Evolutionary conservation across 2,329 filamentous ascomycete species (phyloP).

Genomic region (Cladorrhinum sp.): DNA sequence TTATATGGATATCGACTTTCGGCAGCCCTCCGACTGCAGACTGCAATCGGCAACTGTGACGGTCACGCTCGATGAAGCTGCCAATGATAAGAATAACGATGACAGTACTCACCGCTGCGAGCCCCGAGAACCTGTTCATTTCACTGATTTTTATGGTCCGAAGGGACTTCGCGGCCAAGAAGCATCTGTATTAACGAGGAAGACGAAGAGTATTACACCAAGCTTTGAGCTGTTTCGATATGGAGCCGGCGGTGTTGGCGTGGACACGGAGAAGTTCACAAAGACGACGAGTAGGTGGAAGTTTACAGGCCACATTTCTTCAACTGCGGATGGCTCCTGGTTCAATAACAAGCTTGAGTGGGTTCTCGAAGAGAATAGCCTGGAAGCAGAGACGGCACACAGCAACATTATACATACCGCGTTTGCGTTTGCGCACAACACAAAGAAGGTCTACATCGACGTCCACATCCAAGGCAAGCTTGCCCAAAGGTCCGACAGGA

Average conservation of each 20-base stretch:
- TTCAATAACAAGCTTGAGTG: constrained; percentile 21
- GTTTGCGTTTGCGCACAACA: constrained; percentile 22
- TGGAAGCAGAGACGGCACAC: constrained; percentile 10
- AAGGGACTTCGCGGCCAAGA: not conserved
- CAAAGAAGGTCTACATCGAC: constrained; percentile 22
- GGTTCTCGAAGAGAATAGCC: constrained; percentile 18
- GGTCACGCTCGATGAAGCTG: constrained; percentile 18
- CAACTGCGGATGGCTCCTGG: constrained; percentile 2
- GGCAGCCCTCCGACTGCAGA: constrained; percentile 19
- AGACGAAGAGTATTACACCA: not conserved
- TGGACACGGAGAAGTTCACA: constrained; percentile 12
- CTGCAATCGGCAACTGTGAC: constrained; percentile 21
- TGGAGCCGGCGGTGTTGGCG: constrained; percentile 14
- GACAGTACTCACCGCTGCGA: too few species aligned
- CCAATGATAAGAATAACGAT: not conserved
- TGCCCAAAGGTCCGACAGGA: constrained; percentile 8
- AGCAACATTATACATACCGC: constrained; percentile 22
- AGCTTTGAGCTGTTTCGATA: constrained; percentile 16
- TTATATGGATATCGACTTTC: constrained; percentile 24
- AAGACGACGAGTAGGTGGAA: constrained; percentile 18
- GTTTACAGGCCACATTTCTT: constrained; percentile 19
- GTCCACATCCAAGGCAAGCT: constrained; percentile 23
- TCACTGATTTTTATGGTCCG: too few species aligned
- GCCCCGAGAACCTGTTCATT: too few species aligned
- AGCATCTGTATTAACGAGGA: not conserved